Evolutionary conservation across 2,329 filamentous ascomycete genomes (phyloP).

Genomic region (Penicillium sp.): DNA sequence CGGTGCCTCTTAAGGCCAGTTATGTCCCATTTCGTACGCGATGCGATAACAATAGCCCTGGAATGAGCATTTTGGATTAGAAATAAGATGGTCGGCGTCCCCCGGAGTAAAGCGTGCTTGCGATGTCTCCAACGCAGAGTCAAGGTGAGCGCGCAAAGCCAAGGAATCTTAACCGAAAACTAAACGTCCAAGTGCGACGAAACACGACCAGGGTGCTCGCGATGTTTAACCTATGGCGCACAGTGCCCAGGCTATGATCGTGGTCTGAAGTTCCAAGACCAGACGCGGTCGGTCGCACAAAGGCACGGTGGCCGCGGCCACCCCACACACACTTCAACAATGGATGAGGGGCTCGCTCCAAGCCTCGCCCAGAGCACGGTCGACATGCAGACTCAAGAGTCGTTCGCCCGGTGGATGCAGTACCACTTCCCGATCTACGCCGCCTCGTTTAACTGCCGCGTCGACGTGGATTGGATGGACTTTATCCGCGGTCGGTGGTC

Average conservation of each 20-base stretch:
- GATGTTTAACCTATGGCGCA: no score
- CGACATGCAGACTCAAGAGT: slow-evolving; percentile 16
- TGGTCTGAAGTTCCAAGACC: no score
- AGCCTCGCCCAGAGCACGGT: slow-evolving; percentile 11
- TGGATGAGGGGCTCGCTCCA: slow-evolving; percentile 18
- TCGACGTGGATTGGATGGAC: slow-evolving; percentile 21
- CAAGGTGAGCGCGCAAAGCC: slow-evolving; percentile 13
- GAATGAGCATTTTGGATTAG: no score
- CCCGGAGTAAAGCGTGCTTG: slow-evolving; percentile 16
- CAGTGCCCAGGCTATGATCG: no score
- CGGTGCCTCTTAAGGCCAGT: no score
- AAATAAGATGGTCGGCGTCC: slow-evolving; percentile 14
- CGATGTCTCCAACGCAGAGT: slow-evolving; percentile 17
- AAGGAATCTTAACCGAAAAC: no score
- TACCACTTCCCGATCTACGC: slow-evolving; percentile 15
- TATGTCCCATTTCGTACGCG: no score
- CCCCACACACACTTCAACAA: not conserved
- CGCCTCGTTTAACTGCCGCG: not conserved
- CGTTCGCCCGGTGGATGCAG: slow-evolving; percentile 12
- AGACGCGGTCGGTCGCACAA: no score
- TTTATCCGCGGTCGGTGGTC: slow-evolving; percentile 12
- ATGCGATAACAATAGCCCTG: no score
- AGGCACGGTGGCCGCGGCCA: not conserved
- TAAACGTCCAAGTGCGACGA: no score
- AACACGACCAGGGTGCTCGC: no score